Evolutionary conservation across 2,329 filamentous ascomycete species (phyloP), one percentile per base, ranked within the genome.

Genomic region (Furcasterigmium sp.): DNA sequence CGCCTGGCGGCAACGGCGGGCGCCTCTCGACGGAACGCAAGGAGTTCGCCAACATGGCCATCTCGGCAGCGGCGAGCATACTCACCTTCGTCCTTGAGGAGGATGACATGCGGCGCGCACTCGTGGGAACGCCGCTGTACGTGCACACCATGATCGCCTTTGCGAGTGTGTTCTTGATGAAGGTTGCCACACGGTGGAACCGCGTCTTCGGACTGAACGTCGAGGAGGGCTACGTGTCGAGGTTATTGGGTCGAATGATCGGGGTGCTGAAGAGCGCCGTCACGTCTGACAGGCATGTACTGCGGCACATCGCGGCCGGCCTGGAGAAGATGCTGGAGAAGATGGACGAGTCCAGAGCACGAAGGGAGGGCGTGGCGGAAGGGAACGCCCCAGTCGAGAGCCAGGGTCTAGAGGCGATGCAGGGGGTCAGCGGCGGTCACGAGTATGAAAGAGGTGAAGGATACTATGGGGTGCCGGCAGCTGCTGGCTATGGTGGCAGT

Each of bases 81-180:
- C 50, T 65, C 2, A 53, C 55, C 8, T 56, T 61, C 17, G 56
- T 63, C 0, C 46, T 64, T 0, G 56, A 59, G 23, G 61, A 65
- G 29, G 52, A 56, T 2, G 62, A 64, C 34, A 55, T 65, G 28
- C 49, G 55, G 3, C 49, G 52, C 9, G 52, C 56, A 2, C 44
- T 66, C 4, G 54, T 61, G 7, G 61, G 62, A 9, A 58, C 61
- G 8, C 63, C 62, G 1, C 45, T 65, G 2, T 65, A 63, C 43
- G 51, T 62, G 2, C 59, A 64, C 43, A 64, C 59, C 25, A 64
- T 65, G 62, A 61, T 65, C 21, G 53, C 61, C 4, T 64, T 59
- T 41, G 56, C 59, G 1, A 53, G 55, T 2, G 61, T 64, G 3
- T 66, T 67, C 42, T 53, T 65, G 3, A 56, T 65, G 45, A 65